Conservation (phyloP, 345 rosid species). For the Durio zibethinus region DNA sequence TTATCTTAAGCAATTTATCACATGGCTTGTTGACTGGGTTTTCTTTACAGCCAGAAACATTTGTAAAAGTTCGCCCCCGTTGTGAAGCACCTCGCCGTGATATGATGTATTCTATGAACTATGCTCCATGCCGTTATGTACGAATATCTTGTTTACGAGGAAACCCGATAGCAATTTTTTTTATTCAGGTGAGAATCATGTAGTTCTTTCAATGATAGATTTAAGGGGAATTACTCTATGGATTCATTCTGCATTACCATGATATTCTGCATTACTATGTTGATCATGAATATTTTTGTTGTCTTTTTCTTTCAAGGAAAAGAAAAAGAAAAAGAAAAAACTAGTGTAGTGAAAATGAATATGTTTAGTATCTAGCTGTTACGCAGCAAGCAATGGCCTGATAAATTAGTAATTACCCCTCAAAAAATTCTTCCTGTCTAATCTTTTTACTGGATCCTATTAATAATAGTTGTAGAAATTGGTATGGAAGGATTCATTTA, state of each 20-base stretch:
- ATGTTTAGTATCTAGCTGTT: not conserved
- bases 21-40: conserved; percentile 16
- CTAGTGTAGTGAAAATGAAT: not conserved
- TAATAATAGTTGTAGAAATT: not conserved
- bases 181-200: conserved; percentile 58
- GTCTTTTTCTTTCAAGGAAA: not conserved
- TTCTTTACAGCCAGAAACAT: conserved; percentile 71
- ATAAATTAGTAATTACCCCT: not conserved
- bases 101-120: conserved; percentile 71
- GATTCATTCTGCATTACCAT: not conserved
- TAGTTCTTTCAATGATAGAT: conserved; percentile 1
- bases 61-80: conserved; percentile 76
- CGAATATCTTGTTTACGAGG: conserved; percentile 84
- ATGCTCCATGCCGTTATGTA: conserved; percentile 76
- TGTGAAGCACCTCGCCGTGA: conserved; percentile 94
- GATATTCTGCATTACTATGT: not conserved
- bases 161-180: conserved; percentile 81
- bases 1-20: conserved; percentile 1
- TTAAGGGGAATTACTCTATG: not conserved
- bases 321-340: not conserved
- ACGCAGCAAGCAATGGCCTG: not conserved
- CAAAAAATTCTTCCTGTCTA: not conserved
- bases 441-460: not conserved
- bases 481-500: not conserved
- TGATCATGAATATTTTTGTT: not conserved